These are phyloP conservation scores for Paulinella micropora DNA, from an alignment of 78 protist genomes.

Conservation along the genomic window DNA sequence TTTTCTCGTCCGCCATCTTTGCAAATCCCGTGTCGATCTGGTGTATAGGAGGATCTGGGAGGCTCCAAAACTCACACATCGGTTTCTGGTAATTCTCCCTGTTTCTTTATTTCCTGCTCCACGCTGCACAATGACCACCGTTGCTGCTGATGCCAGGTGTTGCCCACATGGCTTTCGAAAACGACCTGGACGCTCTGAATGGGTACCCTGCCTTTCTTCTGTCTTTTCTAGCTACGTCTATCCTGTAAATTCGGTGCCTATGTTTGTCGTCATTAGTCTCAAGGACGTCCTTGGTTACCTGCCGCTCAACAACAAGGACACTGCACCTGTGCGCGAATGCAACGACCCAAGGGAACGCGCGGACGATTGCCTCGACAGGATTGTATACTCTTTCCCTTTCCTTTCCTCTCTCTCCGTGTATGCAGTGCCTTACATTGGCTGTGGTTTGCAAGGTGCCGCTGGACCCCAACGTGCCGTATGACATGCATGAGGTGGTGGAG, in stretches of 20 bases:
- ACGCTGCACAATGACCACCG: too few species aligned
- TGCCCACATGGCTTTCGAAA: constrained; percentile 59
- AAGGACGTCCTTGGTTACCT: too few species aligned
- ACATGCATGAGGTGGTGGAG: constrained; percentile 73
- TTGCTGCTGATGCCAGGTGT: constrained; percentile 31
- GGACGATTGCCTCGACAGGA: too few species aligned
- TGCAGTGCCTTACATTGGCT: too few species aligned
- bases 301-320: too few species aligned
- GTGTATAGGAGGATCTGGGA: too few species aligned
- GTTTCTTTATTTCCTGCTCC: too few species aligned
- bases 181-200: constrained; percentile 72
- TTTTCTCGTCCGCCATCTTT: not conserved
- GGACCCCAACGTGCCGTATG: constrained; percentile 79
- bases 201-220: not conserved
- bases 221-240: not conserved
- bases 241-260: too few species aligned
- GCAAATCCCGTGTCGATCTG: not conserved
- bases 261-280: too few species aligned
- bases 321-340: not conserved
- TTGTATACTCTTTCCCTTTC: too few species aligned
- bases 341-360: not conserved
- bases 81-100: too few species aligned
- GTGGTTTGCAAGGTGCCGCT: constrained; percentile 61
- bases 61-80: constrained; percentile 59
- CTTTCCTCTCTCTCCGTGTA: too few species aligned